A percentile compares a stretch with the other conserved stretches of the same genome.
These are phyloP conservation scores for Papiliotrema nemorosa DNA, from an alignment of 1,284 basidiomycete species.

Conservation along the genomic window DNA sequence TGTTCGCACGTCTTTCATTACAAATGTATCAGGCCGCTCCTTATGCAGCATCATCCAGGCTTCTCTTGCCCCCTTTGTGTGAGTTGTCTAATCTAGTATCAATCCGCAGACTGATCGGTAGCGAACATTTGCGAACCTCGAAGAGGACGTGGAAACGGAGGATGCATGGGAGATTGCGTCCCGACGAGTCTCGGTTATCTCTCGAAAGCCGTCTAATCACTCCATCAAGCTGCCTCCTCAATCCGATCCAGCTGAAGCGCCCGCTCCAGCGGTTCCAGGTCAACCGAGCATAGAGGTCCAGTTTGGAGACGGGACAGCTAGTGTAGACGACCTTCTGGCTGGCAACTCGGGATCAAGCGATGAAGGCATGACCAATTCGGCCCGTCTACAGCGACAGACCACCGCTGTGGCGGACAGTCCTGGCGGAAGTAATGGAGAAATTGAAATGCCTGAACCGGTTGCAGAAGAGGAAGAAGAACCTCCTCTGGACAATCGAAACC, in stretches of 20 bases:
- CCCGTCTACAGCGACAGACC: slow-evolving; percentile 14
- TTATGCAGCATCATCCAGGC: slow-evolving; percentile 81
- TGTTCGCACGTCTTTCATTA: slow-evolving; percentile 97
- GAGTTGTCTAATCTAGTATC: slow-evolving; percentile 13
- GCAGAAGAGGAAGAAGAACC: not conserved
- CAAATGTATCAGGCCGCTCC: slow-evolving; percentile 92
- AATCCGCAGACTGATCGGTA: slow-evolving; percentile 11
- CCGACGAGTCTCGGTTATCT: slow-evolving; percentile 40
- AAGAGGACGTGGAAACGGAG: slow-evolving; percentile 88
- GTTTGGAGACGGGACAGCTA: slow-evolving; percentile 13
- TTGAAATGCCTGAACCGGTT: slow-evolving; percentile 10
- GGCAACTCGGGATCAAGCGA: slow-evolving; percentile 9
- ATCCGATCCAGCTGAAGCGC: not conserved
- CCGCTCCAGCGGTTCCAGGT: slow-evolving; percentile 15
- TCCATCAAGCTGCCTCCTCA: slow-evolving; percentile 25
- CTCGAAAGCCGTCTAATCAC: slow-evolving; percentile 37
- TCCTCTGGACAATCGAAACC: too few relatives aligned
- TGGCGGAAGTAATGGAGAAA: slow-evolving; percentile 14
- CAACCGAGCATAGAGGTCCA: slow-evolving; percentile 18
- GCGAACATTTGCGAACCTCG: slow-evolving; percentile 86
- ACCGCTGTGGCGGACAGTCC: slow-evolving; percentile 14
- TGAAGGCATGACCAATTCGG: slow-evolving; percentile 13
- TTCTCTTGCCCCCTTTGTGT: slow-evolving; percentile 92
- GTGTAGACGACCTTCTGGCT: slow-evolving; percentile 25
- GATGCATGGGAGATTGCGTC: slow-evolving; percentile 50